Percentiles rank a stretch among this genome's conserved stretches.
These are phyloP conservation scores for Euptelea pleiosperma DNA, from an alignment of 164 flowering plant species.

Conservation along the genomic window DNA sequence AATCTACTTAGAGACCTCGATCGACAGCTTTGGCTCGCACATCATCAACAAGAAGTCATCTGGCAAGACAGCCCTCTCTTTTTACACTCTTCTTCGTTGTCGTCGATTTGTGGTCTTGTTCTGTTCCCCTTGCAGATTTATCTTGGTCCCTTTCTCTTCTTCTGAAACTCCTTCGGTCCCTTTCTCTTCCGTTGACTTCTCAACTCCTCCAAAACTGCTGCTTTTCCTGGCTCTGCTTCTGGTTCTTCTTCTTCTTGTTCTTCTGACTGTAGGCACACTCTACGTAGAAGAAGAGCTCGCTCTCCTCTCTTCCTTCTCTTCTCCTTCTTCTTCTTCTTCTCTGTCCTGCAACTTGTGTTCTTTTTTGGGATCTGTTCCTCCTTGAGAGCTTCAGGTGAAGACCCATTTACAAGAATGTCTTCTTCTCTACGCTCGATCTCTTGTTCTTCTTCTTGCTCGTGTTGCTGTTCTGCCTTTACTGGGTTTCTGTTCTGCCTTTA, in stretches of 20 bases:
- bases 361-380: slow-evolving; percentile 16
- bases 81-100: background rate
- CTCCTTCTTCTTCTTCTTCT: slow-evolving; percentile 17
- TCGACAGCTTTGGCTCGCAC: slow-evolving; percentile 95
- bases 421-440: slow-evolving; percentile 10
- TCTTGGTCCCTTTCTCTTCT: slow-evolving; percentile 3
- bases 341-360: background rate
- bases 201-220: background rate
- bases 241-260: slow-evolving; percentile 13
- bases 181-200: slow-evolving; percentile 4
- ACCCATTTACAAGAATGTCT: background rate
- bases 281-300: slow-evolving; percentile 7
- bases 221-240: slow-evolving; percentile 12
- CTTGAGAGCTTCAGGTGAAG: slow-evolving; percentile 14
- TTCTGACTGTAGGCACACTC: slow-evolving; percentile 2
- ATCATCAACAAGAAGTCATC: slow-evolving; percentile 89
- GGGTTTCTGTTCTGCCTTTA: slow-evolving; percentile 4
- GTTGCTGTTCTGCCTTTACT: slow-evolving; percentile 10
- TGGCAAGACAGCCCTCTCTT: slow-evolving; percentile 34
- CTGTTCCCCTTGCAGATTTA: background rate
- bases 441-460: slow-evolving; percentile 8
- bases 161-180: too few species aligned
- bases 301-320: slow-evolving; percentile 7
- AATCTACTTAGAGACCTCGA: slow-evolving; percentile 95
- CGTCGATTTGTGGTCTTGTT: background rate